Conservation (phyloP, 1,139 yeast genomes). For the Wickerhamiella pararugosa region DNA sequence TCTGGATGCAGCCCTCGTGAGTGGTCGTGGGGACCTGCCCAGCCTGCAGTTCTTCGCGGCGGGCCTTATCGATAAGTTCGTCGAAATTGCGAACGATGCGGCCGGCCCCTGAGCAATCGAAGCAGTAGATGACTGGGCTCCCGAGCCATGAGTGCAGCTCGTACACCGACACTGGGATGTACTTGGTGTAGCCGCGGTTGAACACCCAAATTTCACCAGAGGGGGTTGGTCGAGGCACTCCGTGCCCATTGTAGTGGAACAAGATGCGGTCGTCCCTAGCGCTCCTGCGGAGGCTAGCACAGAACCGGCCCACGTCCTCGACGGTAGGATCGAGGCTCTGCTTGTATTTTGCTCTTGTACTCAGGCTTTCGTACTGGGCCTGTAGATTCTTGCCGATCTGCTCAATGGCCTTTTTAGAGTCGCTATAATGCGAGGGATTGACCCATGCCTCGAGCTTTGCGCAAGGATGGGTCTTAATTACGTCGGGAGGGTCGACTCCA, state of each 20-base stretch:
- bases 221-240: conserved; percentile 94
- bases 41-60: conserved; percentile 62
- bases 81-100: conserved; percentile 83
- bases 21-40: conserved; percentile 36
- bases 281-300: conserved; percentile 73
- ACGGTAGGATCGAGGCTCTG: conserved; percentile 90
- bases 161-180: conserved; percentile 84
- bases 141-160: conserved; percentile 96
- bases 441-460: conserved; percentile 91
- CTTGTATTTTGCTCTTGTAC: conserved; percentile 77
- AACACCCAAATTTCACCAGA: conserved; percentile 99
- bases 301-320: conserved; percentile 86
- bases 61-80: conserved; percentile 78
- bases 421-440: conserved; percentile 72
- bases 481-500: conserved; percentile 97
- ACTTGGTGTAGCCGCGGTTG: conserved; percentile 91
- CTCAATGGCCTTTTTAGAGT: conserved; percentile 83
- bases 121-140: conserved; percentile 90
- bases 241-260: conserved; percentile 96
- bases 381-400: conserved; percentile 81
- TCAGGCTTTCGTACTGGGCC: conserved; percentile 74
- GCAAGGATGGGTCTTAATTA: conserved; percentile 84
- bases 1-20: conserved; percentile 76
- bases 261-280: conserved; percentile 78
- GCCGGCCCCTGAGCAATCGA: conserved; percentile 92